These are phyloP conservation scores for Spathaspora girioi DNA, from an alignment of 805 yeast species.

Conservation along the genomic window DNA sequence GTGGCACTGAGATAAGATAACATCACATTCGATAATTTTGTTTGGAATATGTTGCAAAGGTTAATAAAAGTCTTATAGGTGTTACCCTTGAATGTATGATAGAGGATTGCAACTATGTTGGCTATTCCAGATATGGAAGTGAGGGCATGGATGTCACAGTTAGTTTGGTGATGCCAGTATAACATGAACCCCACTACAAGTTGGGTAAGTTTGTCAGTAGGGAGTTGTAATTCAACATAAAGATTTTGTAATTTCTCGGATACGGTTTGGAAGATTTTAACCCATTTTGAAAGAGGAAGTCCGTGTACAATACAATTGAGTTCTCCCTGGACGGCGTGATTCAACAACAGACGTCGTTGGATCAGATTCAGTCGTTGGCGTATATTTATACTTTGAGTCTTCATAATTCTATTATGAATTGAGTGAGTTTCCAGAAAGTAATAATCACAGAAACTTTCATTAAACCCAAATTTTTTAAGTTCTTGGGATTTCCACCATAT, in stretches of 20 bases:
- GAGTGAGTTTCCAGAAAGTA: conserved; percentile 6
- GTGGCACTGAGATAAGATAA: conserved; percentile 9
- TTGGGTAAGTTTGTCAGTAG: conserved; percentile 10
- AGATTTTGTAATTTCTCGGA: conserved; percentile 10
- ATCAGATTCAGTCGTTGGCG: not conserved
- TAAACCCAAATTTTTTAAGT: not conserved
- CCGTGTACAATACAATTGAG: not conserved
- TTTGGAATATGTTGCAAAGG: conserved; percentile 35
- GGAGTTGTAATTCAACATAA: not conserved
- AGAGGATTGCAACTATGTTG: conserved; percentile 38
- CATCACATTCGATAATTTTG: conserved; percentile 20
- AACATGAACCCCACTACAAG: conserved; percentile 30
- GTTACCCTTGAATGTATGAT: conserved; percentile 32
- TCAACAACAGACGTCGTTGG: not conserved
- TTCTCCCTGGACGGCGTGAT: not conserved
- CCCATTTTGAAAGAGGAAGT: not conserved
- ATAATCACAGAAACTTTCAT: conserved; percentile 11
- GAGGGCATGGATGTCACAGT: conserved; percentile 5
- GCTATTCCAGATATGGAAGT: conserved; percentile 35
- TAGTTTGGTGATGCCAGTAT: conserved; percentile 10
- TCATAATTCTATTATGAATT: not conserved
- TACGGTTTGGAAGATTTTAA: not conserved
- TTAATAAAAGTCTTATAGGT: conserved; percentile 34
- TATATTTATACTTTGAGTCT: not conserved
- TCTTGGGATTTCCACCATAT: conserved; percentile 44